These are phyloP conservation scores for Pseudozyma hubeiensis DNA, from an alignment of 1,284 basidiomycete species.

Conservation along the genomic window DNA sequence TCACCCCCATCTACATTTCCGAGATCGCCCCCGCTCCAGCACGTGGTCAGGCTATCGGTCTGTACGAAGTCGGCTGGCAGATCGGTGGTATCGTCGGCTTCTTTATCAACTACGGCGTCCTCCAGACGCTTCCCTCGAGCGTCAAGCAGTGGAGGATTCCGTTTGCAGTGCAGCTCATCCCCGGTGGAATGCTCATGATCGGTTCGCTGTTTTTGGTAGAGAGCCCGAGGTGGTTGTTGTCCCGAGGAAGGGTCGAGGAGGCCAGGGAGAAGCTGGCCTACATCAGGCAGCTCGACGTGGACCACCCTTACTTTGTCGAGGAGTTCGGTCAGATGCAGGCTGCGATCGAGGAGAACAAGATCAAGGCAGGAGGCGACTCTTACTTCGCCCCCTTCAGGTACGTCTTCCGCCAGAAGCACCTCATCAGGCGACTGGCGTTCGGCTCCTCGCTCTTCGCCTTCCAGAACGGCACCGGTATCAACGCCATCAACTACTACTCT, in stretches of 20 bases:
- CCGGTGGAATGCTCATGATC: constrained; percentile 69
- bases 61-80: constrained; percentile 72
- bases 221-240: constrained; percentile 76
- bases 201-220: constrained; percentile 73
- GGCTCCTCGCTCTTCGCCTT: constrained; percentile 23
- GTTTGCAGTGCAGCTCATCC: constrained; percentile 73
- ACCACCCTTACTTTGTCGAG: constrained; percentile 56
- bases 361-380: constrained; percentile 17
- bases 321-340: constrained; percentile 32
- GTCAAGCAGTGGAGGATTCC: constrained; percentile 72
- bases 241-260: constrained; percentile 70
- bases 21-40: constrained; percentile 70
- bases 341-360: constrained; percentile 15
- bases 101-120: constrained; percentile 70
- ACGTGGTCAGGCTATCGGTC: constrained; percentile 72
- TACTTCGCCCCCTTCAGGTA: constrained; percentile 53
- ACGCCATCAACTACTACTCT: constrained; percentile 70
- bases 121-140: constrained; percentile 67
- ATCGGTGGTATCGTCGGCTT: constrained; percentile 69
- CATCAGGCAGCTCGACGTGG: constrained; percentile 59
- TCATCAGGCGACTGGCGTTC: constrained; percentile 15
- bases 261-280: constrained; percentile 54
- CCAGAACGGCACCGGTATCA: constrained; percentile 59
- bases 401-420: constrained; percentile 32
- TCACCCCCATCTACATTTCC: constrained; percentile 69